Base-by-base conservation (phyloP, 2,329 filamentous ascomycete genomes). In the Pseudogymnoascus sp. region DNA sequence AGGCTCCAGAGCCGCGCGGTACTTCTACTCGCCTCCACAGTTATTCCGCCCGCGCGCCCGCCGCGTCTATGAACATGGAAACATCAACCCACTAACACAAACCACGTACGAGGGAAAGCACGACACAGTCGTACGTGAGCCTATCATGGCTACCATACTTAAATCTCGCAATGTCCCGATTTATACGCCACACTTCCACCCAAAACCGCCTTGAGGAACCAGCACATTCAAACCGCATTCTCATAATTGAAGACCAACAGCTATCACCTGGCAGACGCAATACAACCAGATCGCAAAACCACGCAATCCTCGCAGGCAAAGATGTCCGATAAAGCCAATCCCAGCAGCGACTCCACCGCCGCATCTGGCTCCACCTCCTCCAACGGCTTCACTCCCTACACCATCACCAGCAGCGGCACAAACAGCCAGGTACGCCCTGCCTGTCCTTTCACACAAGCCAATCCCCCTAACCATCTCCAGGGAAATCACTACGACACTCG, bases 401-500 rank as follows among this genome's bases (percentile, higher is more conserved):
- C 69, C 19, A 68, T 75, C 67, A 79, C 59, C 8, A 40, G 64
- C 35, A 62, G 61, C 69, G 86, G 87, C 71, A 86, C 81, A 73
- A 89, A 89, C 76, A 82, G 74, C 74, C 78, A 86, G 78, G 86
- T 86, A n/a, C n/a, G n/a, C n/a, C n/a, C n/a, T n/a, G n/a, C n/a
- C n/a, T n/a, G n/a, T n/a, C n/a, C n/a, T n/a, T n/a, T n/a, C n/a
- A n/a, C n/a, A n/a, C n/a, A n/a, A n/a, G n/a, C n/a, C n/a, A n/a
- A n/a, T n/a, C n/a, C n/a, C n/a, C 26, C 38, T 53, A 11, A 44
- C 40, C 14, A 61, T 31, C 63, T 35, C 38, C 62, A 88, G 86
- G 86, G 87, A 66, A 89, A 89, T 75, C 82, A 85, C 76, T 89
- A 85, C 70, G 87, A 85, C 74, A 74, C 80, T 50, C 85, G 86